Evolutionary conservation across 345 rosid species (phyloP).

Genomic region (Bruguiera sexangula): DNA sequence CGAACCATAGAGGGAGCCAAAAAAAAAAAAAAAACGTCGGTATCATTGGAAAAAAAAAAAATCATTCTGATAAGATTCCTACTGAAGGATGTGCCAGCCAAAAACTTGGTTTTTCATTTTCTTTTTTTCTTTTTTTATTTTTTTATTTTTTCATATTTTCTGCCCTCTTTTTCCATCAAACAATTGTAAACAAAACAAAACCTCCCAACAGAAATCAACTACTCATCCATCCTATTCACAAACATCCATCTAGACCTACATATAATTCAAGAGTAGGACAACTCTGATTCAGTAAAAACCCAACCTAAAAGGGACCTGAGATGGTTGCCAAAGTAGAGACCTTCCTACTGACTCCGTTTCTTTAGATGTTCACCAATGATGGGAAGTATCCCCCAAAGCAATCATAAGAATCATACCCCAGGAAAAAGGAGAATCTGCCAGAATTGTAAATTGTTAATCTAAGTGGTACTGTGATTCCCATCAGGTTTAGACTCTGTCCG

Average conservation of each 20-base stretch:
- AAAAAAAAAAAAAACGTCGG: too few relatives aligned
- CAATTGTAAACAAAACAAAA: not conserved
- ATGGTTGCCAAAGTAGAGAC: not conserved
- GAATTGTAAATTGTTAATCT: constrained; percentile 10
- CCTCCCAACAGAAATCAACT: constrained; percentile 1
- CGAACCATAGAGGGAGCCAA: too few relatives aligned
- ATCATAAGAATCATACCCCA: constrained; percentile 16
- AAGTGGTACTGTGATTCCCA: constrained; percentile 32
- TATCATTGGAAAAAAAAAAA: too few relatives aligned
- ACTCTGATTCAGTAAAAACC: not conserved
- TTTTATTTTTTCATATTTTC: not conserved
- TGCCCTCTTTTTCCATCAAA: not conserved
- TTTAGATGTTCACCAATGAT: constrained; percentile 4
- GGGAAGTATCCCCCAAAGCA: constrained; percentile 11
- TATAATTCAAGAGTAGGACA: not conserved
- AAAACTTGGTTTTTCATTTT: not conserved
- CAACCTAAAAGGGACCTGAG: not conserved
- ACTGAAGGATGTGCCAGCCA: not conserved
- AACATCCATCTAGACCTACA: constrained; percentile 13
- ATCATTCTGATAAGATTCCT: too few relatives aligned
- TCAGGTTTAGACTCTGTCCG: constrained; percentile 55
- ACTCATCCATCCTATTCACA: constrained; percentile 23
- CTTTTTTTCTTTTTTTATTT: not conserved
- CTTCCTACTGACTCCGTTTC: not conserved
- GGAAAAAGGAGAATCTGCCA: not conserved